Base-by-base conservation (phyloP, 805 yeast genomes). In the Suhomyces xylopsoci region DNA sequence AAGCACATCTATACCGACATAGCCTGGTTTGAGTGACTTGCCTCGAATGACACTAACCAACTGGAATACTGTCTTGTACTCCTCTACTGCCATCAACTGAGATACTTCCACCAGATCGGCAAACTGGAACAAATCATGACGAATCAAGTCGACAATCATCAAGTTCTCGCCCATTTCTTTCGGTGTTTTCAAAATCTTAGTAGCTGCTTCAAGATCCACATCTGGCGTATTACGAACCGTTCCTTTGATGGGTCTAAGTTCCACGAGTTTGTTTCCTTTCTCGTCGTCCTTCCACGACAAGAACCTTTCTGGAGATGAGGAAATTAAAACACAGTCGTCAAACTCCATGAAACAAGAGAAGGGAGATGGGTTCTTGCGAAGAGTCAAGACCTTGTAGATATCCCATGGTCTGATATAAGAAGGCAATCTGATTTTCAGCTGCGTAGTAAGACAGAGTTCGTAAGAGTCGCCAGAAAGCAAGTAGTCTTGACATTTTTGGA, bases 251-350 rank as follows among this genome's bases (percentile, higher is more conserved):
- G 99, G 99, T 51, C 98, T 77, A 63, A 94, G 77, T 68, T 94
- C 96, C 53, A 94, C 87, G 20, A 56, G 58, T 56, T 71, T 71
- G 14, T 49, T 51, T 1, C 57, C 60, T 9, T 59, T 55, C 0
- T 68, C 64, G 20, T 76, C 66, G 51, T 78, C 74, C 46, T 64
- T 78, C 97, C 98, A 96, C 2, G 85, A 80, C 49, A 96, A 65
- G 62, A 94, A 96, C 57, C 99, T 76, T 67, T 94, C 99, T 0
- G 99, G 99, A 0, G 98, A 93, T 0, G 97, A 87, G 2, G 97
- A 90, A 2, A 93, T 76, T 30, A 94, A 70, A 10, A 78, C 74
- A 25, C 81, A 80, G 55, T 85, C 87, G 2, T 74, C 78, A 61
- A 93, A 88, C 48, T 83, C 78, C 75, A 94, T 75, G 64, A 73